A percentile compares a stretch with the other conserved stretches of the same genome.
Conservation (phyloP, 2,329 filamentous ascomycete genomes). For the Mycosphaerella sp. region DNA sequence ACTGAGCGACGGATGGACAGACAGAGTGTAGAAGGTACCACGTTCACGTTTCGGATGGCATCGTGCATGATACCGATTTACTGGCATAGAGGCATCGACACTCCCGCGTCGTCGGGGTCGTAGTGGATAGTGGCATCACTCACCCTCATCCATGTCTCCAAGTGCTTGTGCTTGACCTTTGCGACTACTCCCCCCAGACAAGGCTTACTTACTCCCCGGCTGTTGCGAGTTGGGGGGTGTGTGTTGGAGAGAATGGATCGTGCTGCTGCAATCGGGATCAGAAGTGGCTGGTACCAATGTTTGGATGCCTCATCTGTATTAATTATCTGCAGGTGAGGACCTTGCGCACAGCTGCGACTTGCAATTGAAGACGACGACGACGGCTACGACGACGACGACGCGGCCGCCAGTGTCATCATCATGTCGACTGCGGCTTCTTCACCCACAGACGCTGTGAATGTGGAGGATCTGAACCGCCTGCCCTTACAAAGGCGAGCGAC, state of each 20-base stretch:
- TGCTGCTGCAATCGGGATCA: background rate
- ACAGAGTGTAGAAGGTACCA: no score
- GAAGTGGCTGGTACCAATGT: background rate
- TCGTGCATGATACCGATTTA: no score
- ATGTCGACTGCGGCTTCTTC: conserved; percentile 10
- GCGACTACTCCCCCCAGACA: no score
- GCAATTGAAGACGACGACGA: background rate
- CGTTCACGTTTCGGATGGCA: no score
- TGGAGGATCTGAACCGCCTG: conserved; percentile 3
- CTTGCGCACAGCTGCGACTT: background rate
- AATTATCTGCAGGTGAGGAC: conserved; percentile 2
- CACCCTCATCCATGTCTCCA: no score
- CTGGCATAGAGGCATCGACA: no score
- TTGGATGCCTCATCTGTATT: conserved; percentile 4
- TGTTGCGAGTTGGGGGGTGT: no score
- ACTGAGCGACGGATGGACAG: no score
- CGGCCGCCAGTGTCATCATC: background rate
- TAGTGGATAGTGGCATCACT: background rate
- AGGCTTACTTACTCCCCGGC: no score
- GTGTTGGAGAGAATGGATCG: background rate
- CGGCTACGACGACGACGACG: no score
- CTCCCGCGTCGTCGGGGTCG: background rate
- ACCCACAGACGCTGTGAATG: conserved; percentile 5
- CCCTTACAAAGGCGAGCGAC: conserved; percentile 15
- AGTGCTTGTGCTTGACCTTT: no score